These are phyloP conservation scores for Hericium erinaceus DNA, from an alignment of 768 basidiomycete genomes.

Conservation along the genomic window DNA sequence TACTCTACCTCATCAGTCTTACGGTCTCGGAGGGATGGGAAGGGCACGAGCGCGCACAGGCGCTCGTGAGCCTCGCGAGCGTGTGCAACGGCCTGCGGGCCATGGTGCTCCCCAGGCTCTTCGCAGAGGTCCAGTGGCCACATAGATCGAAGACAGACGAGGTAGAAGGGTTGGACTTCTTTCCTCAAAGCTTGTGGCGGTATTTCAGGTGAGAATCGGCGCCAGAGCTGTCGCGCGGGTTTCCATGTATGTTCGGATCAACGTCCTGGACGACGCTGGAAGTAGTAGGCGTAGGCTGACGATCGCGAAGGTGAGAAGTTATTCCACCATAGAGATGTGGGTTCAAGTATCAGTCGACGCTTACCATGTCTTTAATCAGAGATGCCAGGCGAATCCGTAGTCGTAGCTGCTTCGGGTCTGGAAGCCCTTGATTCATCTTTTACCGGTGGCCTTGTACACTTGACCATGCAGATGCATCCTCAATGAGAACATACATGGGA, in stretches of 20 bases:
- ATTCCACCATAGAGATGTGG: too few relatives aligned
- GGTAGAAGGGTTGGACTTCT: conserved; percentile 20
- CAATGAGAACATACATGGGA: neutral
- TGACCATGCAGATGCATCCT: neutral
- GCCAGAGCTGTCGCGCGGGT: neutral
- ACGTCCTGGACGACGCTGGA: too few relatives aligned
- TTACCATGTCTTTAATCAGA: too few relatives aligned
- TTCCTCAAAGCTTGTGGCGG: conserved; percentile 21
- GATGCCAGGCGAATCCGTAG: too few relatives aligned
- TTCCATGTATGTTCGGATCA: neutral
- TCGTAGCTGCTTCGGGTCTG: too few relatives aligned
- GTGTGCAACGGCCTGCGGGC: neutral
- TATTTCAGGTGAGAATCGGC: conserved; percentile 20
- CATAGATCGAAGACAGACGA: conserved; percentile 21
- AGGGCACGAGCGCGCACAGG: neutral
- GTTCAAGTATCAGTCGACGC: too few relatives aligned
- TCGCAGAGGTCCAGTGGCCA: conserved; percentile 25
- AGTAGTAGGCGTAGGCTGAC: too few relatives aligned
- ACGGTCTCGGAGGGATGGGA: neutral
- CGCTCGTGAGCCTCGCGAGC: neutral
- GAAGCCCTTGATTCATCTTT: too few relatives aligned
- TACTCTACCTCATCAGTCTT: neutral
- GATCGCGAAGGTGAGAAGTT: too few relatives aligned
- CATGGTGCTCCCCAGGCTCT: conserved; percentile 12
- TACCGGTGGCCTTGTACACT: too few relatives aligned